A percentile compares a stretch with the other conserved stretches of the same genome.
Conservation (phyloP, 768 basidiomycete genomes). For the Termitomyces sp. region DNA sequence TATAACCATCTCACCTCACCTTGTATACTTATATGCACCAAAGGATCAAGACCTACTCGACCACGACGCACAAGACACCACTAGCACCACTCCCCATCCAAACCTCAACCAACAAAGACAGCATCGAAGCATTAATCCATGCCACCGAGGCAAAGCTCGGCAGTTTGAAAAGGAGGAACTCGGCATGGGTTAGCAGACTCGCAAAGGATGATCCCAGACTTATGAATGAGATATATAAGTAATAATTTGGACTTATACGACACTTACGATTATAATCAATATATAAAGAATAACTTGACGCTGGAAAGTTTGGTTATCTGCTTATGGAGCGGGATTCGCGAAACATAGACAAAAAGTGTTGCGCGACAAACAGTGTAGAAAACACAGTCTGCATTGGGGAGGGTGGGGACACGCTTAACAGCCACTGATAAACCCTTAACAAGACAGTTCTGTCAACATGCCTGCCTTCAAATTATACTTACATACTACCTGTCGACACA, state of each 20-base stretch:
- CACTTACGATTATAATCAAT: neutral
- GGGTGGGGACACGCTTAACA: neutral
- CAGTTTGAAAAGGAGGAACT: neutral
- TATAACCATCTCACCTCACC: neutral
- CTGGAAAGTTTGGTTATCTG: too few relatives aligned
- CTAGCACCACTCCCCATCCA: too few relatives aligned
- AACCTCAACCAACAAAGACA: too few relatives aligned
- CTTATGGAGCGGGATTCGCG: neutral
- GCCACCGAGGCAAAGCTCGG: neutral
- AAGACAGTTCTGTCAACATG: neutral
- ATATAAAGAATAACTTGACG: neutral
- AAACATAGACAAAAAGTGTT: neutral
- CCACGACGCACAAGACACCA: neutral
- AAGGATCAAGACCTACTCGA: neutral
- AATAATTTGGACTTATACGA: neutral
- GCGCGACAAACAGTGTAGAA: neutral
- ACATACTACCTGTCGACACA: too few relatives aligned
- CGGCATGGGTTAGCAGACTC: neutral
- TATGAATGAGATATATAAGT: neutral
- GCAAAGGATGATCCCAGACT: neutral
- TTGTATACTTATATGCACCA: neutral
- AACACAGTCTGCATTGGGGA: neutral
- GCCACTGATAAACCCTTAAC: neutral
- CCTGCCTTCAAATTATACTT: neutral
- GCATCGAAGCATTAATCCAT: too few relatives aligned